Evolutionary conservation across 2,329 filamentous ascomycete species (phyloP), one percentile per base, ranked within the genome.

Genomic region (Diaporthe helianthi): DNA sequence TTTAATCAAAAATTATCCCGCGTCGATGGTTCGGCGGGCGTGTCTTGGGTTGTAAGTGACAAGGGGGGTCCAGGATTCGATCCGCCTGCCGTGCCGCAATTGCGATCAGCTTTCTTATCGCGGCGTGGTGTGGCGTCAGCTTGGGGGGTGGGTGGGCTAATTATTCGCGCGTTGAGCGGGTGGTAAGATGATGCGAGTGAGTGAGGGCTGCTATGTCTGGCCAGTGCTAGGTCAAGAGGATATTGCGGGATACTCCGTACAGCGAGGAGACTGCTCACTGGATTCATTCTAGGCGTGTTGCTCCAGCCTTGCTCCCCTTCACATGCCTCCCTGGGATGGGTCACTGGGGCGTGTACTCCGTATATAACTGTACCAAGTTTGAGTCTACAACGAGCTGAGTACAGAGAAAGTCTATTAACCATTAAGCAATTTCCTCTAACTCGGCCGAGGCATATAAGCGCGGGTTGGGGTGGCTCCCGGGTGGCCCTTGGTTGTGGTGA

Each of bases 401-500:
- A 47, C 29, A 33, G 41, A 19, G 17, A 17, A 17, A 46, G 55
- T 24, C 24, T 44, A 24, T 36, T 22, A 44, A 38, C 13, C 36
- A 29, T 49, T 49, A 29, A n/a, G n/a, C n/a, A n/a, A n/a, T n/a
- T 63, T 36, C n/a, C 44, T 17, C 41, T 44, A 36, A 36, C 44
- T 63, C 44, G 58, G 58, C 58, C 58, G 58, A 63, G 58, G 58
- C 58, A 63, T n/a, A 3, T 49, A 63, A 47, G 58, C 41, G 58
- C 58, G 54, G 17, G 54, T 41, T 60, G 54, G 54, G 54, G 38
- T n/a, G 15, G 12, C 24, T 49, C 44, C 58, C 58, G 44, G 58
- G 58, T 63, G 58, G 44, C 58, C 58, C 58, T 44, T 63, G 58
- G 58, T 13, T 31, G 19, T 36, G 29, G 58, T 63, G 58, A 63